Conservation (phyloP, 768 basidiomycete species). For the Trametes sanguinea region DNA sequence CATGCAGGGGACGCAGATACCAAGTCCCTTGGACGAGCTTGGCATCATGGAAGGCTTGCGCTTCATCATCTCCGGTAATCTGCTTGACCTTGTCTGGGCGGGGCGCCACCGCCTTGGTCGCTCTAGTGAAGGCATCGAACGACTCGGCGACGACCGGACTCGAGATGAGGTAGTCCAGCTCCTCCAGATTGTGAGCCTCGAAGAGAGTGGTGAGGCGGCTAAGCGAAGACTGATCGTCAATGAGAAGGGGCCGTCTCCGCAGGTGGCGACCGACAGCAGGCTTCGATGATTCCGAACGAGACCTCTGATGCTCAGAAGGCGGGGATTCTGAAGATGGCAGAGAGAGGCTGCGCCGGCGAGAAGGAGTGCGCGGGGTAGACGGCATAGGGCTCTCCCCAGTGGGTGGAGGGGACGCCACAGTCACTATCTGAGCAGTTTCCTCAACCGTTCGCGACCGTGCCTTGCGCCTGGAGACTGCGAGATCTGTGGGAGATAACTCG, state of each 20-base stretch:
- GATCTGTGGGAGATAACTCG: conserved; percentile 18
- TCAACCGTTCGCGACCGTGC: background rate
- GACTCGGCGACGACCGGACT: conserved; percentile 27
- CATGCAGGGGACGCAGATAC: conserved; percentile 61
- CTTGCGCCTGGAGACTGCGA: background rate
- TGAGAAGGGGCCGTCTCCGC: conserved; percentile 41
- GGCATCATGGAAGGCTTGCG: conserved; percentile 43
- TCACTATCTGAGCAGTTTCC: conserved; percentile 12
- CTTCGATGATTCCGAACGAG: conserved; percentile 21
- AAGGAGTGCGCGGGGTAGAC: conserved; percentile 14
- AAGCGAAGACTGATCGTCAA: conserved; percentile 42
- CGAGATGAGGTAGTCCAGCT: conserved; percentile 36
- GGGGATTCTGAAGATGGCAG: conserved; percentile 8
- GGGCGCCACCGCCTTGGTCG: conserved; percentile 1
- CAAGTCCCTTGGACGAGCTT: conserved; percentile 41
- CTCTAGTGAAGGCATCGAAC: conserved; percentile 20
- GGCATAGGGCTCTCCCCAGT: conserved; percentile 14
- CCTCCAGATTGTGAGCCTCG: conserved; percentile 39
- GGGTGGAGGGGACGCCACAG: conserved; percentile 14
- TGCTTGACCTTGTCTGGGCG: conserved; percentile 41
- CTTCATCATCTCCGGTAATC: conserved; percentile 45
- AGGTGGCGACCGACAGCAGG: conserved; percentile 29
- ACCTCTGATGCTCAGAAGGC: conserved; percentile 18
- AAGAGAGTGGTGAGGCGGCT: conserved; percentile 40
- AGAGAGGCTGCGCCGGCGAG: conserved; percentile 19